phyloP scores from a whole-genome alignment of 805 yeast species.

The Schizosaccharomyces cryophilus region DNA sequence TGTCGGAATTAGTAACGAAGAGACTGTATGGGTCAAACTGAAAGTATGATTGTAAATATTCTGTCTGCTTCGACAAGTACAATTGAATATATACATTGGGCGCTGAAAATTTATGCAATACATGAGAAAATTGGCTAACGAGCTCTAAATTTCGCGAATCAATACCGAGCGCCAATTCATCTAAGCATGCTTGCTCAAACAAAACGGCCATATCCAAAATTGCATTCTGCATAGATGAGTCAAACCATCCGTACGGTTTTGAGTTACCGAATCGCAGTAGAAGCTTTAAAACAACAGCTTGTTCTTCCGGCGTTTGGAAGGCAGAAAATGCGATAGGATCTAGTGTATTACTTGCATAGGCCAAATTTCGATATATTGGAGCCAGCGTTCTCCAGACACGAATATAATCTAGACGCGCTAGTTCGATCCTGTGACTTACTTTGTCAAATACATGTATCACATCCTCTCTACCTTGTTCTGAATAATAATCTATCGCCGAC shows the following conservation, averaged over 20 bases:
- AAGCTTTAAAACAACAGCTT: constrained; percentile 22
- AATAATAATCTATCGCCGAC: neutral
- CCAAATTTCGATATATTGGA: constrained; percentile 24
- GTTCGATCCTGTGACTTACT: neutral
- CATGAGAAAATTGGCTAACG: constrained; percentile 14
- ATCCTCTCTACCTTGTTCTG: neutral
- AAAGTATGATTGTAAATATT: constrained; percentile 6
- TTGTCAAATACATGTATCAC: neutral
- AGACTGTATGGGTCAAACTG: neutral
- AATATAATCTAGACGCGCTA: neutral
- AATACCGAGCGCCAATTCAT: constrained; percentile 39
- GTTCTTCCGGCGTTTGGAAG: constrained; percentile 27
- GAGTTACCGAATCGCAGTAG: constrained; percentile 15
- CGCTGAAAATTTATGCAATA: constrained; percentile 15
- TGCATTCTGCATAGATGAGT: constrained; percentile 12
- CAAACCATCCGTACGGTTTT: constrained; percentile 5
- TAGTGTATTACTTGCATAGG: constrained; percentile 18
- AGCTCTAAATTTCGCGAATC: constrained; percentile 22
- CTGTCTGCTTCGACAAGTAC: constrained; percentile 11
- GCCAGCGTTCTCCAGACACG: constrained; percentile 17
- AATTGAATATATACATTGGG: constrained; percentile 14
- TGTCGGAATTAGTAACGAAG: neutral
- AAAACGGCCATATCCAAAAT: constrained; percentile 27
- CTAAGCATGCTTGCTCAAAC: constrained; percentile 43
- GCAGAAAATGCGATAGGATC: constrained; percentile 23